A percentile compares a stretch with the other conserved stretches of the same genome.
Evolutionary conservation across 371 early-diverging fungal genomes (phyloP).

Genomic region (Fennellomyces sp.): DNA sequence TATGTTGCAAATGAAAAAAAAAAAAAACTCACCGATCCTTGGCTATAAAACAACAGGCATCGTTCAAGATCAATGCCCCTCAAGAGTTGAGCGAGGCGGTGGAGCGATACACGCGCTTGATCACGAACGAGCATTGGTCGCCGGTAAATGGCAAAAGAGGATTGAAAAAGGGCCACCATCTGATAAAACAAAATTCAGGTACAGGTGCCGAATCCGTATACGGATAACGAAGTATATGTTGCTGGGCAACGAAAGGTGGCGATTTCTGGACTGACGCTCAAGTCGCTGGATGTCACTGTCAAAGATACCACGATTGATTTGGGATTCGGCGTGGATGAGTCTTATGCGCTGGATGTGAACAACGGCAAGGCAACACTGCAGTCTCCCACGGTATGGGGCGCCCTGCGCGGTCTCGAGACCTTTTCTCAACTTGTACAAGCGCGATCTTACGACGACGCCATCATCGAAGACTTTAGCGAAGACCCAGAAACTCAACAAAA

Average conservation of each 20-base stretch:
- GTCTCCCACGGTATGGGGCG: slow-evolving; percentile 75
- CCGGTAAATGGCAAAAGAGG: slow-evolving; percentile 23
- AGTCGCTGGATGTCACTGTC: slow-evolving; percentile 33
- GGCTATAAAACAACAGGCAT: slow-evolving; percentile 5
- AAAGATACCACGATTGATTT: slow-evolving; percentile 37
- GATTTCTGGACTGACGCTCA: slow-evolving; percentile 9
- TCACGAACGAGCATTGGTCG: slow-evolving; percentile 40
- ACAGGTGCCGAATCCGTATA: slow-evolving; percentile 14
- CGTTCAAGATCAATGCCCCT: slow-evolving; percentile 31
- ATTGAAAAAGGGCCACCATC: not conserved
- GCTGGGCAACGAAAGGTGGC: not conserved
- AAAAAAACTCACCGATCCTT: not conserved
- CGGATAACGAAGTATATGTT: not conserved
- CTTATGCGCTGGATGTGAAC: slow-evolving; percentile 64
- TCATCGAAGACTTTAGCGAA: slow-evolving; percentile 18
- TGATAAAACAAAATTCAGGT: slow-evolving; percentile 19
- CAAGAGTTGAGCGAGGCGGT: slow-evolving; percentile 31
- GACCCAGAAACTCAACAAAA: slow-evolving; percentile 23
- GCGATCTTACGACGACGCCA: not conserved
- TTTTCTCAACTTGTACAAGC: slow-evolving; percentile 71
- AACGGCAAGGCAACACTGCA: slow-evolving; percentile 44
- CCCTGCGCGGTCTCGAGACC: slow-evolving; percentile 76
- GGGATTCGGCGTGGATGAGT: slow-evolving; percentile 60
- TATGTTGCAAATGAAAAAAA: too few relatives aligned
- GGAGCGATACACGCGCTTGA: slow-evolving; percentile 33